Evolutionary conservation across 148 eudicot species (phyloP), one percentile per base, ranked within the genome.

Genomic region (Chenopodium suecicum): DNA sequence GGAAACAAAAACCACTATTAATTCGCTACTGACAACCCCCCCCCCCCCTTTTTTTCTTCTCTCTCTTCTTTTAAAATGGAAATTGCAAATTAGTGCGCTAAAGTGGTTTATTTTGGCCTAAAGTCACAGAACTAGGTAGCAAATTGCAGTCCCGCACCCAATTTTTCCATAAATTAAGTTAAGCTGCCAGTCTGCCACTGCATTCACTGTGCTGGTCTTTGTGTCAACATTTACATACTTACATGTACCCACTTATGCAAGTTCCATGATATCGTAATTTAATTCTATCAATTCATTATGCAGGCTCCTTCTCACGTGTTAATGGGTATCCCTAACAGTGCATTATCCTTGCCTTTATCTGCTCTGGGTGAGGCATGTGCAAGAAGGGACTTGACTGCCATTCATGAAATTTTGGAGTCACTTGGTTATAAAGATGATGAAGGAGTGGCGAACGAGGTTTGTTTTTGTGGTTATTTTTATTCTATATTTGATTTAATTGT

Each of bases 301-400:
- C 88, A 91, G 94, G 88, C 86, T 66, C 91, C 90, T 70, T 91
- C 94, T 76, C 92, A 90, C 88, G 84, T 83, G 66, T 82, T 91
- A 80, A 85, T 91, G 94, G 92, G 91, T 48, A 87, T 90, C 48
- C 78, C 90, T 22, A 82, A 80, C 76, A 82, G 84, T 81, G 83
- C 86, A 60, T 85, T 91, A n/a, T 83, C 88, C 69, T 56, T 84
- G 71, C 91, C 94, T 72, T 83, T 80, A 73, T 79, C 90, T 66
- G 80, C 89, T 44, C 79, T 88, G 79, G 94, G 94, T 32, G 91
- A 91, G 82, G 94, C 92, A 76, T 88, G 91, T 84, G 82, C 71
- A 69, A 91, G 88, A 88, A 85, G 80, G 81, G 94, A 91, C 77
- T 86, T 91, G 86, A 89, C 89, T 76, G 91, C 93, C 78, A 86